Evolutionary conservation across 2,329 filamentous ascomycete genomes (phyloP).

Genomic region (Chlorencoelia australis): DNA sequence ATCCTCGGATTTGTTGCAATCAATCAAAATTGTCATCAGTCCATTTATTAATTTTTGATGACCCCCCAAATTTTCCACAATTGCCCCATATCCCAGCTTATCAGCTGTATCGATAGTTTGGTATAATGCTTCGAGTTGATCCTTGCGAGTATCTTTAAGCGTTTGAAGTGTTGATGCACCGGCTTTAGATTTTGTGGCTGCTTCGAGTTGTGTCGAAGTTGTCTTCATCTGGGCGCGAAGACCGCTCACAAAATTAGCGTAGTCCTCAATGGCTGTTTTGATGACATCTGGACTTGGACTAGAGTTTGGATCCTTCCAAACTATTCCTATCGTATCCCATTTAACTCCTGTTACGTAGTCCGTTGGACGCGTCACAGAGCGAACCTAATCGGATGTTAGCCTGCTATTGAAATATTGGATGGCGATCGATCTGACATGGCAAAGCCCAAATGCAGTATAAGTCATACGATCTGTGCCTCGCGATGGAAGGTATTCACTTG

Average conservation of each 20-base stretch:
- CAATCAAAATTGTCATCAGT: constrained; percentile 43
- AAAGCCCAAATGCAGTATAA: no score
- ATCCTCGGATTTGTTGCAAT: constrained; percentile 42
- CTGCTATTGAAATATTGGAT: background rate
- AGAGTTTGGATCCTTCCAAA: constrained; percentile 34
- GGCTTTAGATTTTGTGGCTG: constrained; percentile 12
- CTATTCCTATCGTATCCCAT: constrained; percentile 44
- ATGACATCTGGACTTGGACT: constrained; percentile 21
- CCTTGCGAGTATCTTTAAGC: constrained; percentile 33
- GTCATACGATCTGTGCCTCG: no score
- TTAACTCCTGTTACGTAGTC: constrained; percentile 38
- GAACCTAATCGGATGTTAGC: constrained; percentile 18
- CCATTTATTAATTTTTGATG: constrained; percentile 47
- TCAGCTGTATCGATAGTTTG: constrained; percentile 43
- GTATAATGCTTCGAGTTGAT: constrained; percentile 39
- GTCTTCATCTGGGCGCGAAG: constrained; percentile 25
- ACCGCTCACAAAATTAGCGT: constrained; percentile 21
- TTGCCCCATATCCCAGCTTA: constrained; percentile 42
- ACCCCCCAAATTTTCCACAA: constrained; percentile 47
- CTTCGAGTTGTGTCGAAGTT: constrained; percentile 21
- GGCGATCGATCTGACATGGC: no score
- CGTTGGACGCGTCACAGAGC: constrained; percentile 27
- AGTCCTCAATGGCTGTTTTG: constrained; percentile 24
- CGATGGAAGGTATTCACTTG: no score
- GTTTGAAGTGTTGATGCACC: constrained; percentile 25